phyloP scores from a whole-genome alignment of 177 flowering plant genomes.

The Vitis hybrid region DNA sequence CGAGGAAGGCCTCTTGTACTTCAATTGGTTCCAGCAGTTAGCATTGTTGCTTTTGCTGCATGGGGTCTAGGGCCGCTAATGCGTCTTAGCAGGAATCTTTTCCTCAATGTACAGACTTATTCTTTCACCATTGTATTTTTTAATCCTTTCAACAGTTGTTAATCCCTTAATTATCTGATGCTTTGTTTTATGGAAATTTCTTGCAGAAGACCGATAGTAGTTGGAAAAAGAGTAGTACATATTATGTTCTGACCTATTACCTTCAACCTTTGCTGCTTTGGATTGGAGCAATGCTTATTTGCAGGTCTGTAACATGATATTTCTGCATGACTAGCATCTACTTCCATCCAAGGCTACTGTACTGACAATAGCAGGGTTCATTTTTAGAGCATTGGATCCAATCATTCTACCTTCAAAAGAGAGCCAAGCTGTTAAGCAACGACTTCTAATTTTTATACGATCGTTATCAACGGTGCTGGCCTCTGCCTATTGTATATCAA shows the following conservation, averaged over 20 bases:
- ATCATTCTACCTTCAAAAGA: slow-evolving; percentile 39
- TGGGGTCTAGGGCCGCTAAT: slow-evolving; percentile 45
- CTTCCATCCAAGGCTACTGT: background rate
- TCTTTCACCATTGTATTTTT: background rate
- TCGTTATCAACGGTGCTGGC: slow-evolving; percentile 44
- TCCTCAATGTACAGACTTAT: slow-evolving; percentile 39
- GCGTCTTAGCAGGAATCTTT: slow-evolving; percentile 44
- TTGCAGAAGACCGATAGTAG: slow-evolving; percentile 62
- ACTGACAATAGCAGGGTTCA: slow-evolving; percentile 5
- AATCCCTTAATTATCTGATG: background rate
- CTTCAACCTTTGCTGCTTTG: slow-evolving; percentile 86
- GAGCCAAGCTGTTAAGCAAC: slow-evolving; percentile 42
- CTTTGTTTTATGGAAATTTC: background rate
- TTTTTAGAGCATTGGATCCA: slow-evolving; percentile 40
- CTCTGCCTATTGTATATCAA: slow-evolving; percentile 41
- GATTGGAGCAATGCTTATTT: slow-evolving; percentile 79
- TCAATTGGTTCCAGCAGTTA: slow-evolving; percentile 34
- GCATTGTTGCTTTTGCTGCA: slow-evolving; percentile 36
- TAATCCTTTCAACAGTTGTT: background rate
- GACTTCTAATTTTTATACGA: slow-evolving; percentile 36
- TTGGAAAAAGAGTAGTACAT: slow-evolving; percentile 80
- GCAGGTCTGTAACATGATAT: slow-evolving; percentile 54
- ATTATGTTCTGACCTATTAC: slow-evolving; percentile 64
- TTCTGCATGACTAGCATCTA: background rate
- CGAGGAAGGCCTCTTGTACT: slow-evolving; percentile 24